Evolutionary conservation across 1,139 yeast species (phyloP).

Genomic region (Komagataea norvegica): DNA sequence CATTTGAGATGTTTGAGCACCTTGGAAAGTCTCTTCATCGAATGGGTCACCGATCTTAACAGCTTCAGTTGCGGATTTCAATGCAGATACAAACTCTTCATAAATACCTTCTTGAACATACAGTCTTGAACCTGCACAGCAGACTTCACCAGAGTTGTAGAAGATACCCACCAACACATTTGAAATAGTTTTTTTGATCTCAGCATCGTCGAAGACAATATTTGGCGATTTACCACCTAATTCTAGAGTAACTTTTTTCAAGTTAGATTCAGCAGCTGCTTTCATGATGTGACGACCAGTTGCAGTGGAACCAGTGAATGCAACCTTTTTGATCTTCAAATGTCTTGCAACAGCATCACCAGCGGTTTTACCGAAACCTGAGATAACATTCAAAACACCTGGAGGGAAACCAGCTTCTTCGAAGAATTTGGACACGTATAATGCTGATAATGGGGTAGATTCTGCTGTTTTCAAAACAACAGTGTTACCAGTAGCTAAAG

Average conservation of each 20-base stretch:
- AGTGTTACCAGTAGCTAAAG: slow-evolving; percentile 57
- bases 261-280: slow-evolving; percentile 44
- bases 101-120: slow-evolving; percentile 54
- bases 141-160: slow-evolving; percentile 63
- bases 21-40: slow-evolving; percentile 52
- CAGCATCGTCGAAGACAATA: slow-evolving; percentile 53
- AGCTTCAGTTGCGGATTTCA: slow-evolving; percentile 43
- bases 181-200: slow-evolving; percentile 42
- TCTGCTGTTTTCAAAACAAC: slow-evolving; percentile 58
- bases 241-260: slow-evolving; percentile 59
- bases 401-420: slow-evolving; percentile 54
- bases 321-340: slow-evolving; percentile 49
- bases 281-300: slow-evolving; percentile 54
- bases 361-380: slow-evolving; percentile 55
- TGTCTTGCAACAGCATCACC: slow-evolving; percentile 54
- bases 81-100: slow-evolving; percentile 44
- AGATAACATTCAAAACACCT: slow-evolving; percentile 53
- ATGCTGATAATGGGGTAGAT: slow-evolving; percentile 57
- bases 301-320: slow-evolving; percentile 61
- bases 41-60: slow-evolving; percentile 57
- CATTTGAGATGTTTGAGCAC: slow-evolving; percentile 54
- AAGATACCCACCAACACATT: slow-evolving; percentile 41
- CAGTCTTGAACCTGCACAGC: slow-evolving; percentile 62
- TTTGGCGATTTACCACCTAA: slow-evolving; percentile 64
- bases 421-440: slow-evolving; percentile 44